Percentiles rank a stretch among this genome's conserved stretches.
Conservation (phyloP, 192 early-diverging fungal genomes). For the Entrophospora sp. region DNA sequence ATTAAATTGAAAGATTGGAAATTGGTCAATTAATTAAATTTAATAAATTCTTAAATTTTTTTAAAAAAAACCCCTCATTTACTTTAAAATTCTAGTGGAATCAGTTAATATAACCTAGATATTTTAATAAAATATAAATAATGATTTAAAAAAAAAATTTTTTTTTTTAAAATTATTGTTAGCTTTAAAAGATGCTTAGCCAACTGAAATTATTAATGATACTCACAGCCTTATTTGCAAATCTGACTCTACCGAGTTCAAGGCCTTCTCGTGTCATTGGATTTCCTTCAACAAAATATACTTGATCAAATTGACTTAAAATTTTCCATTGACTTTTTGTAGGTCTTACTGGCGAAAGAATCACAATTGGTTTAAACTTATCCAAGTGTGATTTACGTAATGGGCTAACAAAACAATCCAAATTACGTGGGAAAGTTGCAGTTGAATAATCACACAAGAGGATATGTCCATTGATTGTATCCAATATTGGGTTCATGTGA, state of each 20-base stretch:
- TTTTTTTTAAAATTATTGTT: not conserved
- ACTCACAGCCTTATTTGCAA: slow-evolving; percentile 12
- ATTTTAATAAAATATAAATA: too few species aligned
- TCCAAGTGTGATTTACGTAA: slow-evolving; percentile 14
- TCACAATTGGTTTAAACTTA: slow-evolving; percentile 13
- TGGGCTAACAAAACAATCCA: slow-evolving; percentile 22
- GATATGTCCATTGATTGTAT: slow-evolving; percentile 10
- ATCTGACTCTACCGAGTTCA: slow-evolving; percentile 7
- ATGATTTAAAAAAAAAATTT: not conserved
- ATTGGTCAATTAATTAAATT: not conserved
- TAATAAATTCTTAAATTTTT: too few species aligned
- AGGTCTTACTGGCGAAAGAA: slow-evolving; percentile 15
- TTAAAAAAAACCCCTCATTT: too few species aligned
- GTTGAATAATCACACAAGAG: slow-evolving; percentile 15
- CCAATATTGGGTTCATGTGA: not conserved
- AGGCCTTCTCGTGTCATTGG: slow-evolving; percentile 22
- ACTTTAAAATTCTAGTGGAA: slow-evolving; percentile 18
- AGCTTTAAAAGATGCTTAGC: not conserved
- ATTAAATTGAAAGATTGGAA: not conserved
- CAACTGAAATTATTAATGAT: not conserved
- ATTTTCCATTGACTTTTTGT: slow-evolving; percentile 14
- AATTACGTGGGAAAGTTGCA: slow-evolving; percentile 15
- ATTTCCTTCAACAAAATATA: slow-evolving; percentile 20
- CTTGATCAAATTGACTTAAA: slow-evolving; percentile 18
- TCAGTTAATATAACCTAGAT: slow-evolving; percentile 13